Percentiles rank a stretch among this genome's conserved stretches.
Evolutionary conservation across 805 yeast species (phyloP).

Genomic region (Candida palmyrensis): DNA sequence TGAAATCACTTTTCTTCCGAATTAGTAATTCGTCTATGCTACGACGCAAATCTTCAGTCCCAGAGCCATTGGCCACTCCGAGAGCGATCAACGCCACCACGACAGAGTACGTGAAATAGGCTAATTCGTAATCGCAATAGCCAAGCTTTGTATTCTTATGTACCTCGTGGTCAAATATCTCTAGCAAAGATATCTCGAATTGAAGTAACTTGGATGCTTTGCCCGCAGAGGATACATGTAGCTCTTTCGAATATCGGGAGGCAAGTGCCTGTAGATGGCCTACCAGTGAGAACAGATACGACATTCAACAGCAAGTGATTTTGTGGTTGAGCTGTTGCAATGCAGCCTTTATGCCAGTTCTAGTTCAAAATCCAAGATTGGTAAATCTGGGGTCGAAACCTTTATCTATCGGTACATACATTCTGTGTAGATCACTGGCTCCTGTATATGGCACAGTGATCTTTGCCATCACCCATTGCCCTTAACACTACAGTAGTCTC

Average conservation of each 20-base stretch:
- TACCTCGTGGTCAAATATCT: slow-evolving; percentile 28
- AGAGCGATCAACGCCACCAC: slow-evolving; percentile 11
- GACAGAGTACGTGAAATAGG: slow-evolving; percentile 21
- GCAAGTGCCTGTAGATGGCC: background rate
- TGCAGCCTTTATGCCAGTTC: too few relatives aligned
- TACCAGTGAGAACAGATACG: background rate
- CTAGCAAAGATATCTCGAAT: slow-evolving; percentile 27
- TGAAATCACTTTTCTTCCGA: slow-evolving; percentile 10
- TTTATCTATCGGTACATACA: background rate
- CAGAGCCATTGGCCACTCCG: background rate
- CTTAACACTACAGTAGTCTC: background rate
- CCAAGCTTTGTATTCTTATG: slow-evolving; percentile 22
- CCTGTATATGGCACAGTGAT: too few relatives aligned
- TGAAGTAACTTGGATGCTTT: slow-evolving; percentile 16
- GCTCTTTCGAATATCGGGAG: too few relatives aligned
- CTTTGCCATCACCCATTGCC: too few relatives aligned
- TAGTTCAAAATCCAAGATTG: background rate
- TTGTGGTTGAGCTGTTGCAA: too few relatives aligned
- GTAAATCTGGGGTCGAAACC: background rate
- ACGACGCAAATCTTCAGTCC: background rate
- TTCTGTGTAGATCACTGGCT: too few relatives aligned
- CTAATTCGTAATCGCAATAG: slow-evolving; percentile 34
- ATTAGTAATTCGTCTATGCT: background rate
- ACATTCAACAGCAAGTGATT: background rate
- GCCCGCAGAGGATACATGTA: background rate